Evolutionary conservation across 176 grass and related monocot genomes (phyloP).

Genomic region (Pharus latifolius): DNA sequence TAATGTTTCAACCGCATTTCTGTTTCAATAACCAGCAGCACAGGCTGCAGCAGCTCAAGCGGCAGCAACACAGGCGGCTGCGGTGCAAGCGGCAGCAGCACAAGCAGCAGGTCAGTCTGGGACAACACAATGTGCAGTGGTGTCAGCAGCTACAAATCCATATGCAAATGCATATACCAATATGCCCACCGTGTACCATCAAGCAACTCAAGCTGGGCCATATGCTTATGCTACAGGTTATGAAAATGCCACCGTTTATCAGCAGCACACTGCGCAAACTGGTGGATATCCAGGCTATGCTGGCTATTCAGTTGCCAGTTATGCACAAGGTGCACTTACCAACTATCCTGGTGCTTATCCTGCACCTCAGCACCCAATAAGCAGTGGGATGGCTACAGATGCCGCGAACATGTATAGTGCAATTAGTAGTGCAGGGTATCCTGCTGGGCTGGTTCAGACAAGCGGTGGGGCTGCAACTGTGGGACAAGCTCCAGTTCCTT

Average conservation of each 20-base stretch:
- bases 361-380: conserved; percentile 18
- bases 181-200: conserved; percentile 29
- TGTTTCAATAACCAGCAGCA: conserved; percentile 8
- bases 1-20: conserved; percentile 11
- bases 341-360: conserved; percentile 32
- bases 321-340: conserved; percentile 18
- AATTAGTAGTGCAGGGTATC: conserved; percentile 19
- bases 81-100: no score
- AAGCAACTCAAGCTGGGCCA: background rate
- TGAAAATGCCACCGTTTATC: conserved; percentile 15
- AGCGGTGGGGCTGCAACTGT: background rate
- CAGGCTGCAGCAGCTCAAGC: background rate
- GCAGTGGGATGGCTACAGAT: background rate
- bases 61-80: background rate
- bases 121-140: conserved; percentile 20
- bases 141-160: conserved; percentile 23
- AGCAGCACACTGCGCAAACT: conserved; percentile 17
- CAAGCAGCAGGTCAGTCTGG: background rate
- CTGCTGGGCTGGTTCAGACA: conserved; percentile 18
- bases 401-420: background rate
- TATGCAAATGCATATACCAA: conserved; percentile 40
- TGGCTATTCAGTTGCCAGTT: conserved; percentile 39
- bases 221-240: background rate
- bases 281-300: conserved; percentile 22
- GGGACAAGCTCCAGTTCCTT: background rate